These are phyloP conservation scores for Dianthus caryophyllus DNA, from an alignment of 148 eudicot genomes.

Conservation along the genomic window DNA sequence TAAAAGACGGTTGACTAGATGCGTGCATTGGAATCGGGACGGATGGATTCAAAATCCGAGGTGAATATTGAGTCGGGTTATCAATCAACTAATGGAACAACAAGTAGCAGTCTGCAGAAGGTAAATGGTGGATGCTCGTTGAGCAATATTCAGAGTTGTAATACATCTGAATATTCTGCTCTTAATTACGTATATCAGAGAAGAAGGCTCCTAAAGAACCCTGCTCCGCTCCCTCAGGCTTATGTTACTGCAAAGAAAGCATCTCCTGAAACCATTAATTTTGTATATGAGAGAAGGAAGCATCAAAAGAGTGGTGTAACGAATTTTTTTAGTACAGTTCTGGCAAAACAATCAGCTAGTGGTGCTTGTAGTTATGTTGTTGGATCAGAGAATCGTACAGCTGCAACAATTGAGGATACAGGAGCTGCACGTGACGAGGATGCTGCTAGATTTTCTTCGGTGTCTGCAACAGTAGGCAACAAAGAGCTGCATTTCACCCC, in stretches of 20 bases:
- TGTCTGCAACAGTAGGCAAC: conserved; percentile 22
- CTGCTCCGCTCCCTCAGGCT: conserved; percentile 20
- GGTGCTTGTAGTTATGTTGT: conserved; percentile 35
- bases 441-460: conserved; percentile 26
- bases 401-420: conserved; percentile 23
- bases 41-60: conserved; percentile 32
- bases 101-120: conserved; percentile 19
- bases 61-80: conserved; percentile 20
- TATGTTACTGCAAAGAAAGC: conserved; percentile 17
- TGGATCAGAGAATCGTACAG: conserved; percentile 40
- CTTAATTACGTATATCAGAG: conserved; percentile 57
- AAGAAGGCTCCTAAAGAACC: conserved; percentile 38
- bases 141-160: conserved; percentile 32
- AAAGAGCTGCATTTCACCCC: conserved; percentile 26
- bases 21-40: conserved; percentile 27
- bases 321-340: conserved; percentile 18
- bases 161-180: conserved; percentile 39
- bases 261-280: conserved; percentile 18
- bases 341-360: conserved; percentile 28
- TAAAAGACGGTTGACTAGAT: conserved; percentile 14
- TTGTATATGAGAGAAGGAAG: conserved; percentile 43
- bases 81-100: conserved; percentile 21
- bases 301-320: conserved; percentile 20
- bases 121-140: conserved; percentile 24
- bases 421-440: conserved; percentile 28